phyloP scores from a whole-genome alignment of 2,329 filamentous ascomycete genomes.

The Sphaerulina populicola region DNA sequence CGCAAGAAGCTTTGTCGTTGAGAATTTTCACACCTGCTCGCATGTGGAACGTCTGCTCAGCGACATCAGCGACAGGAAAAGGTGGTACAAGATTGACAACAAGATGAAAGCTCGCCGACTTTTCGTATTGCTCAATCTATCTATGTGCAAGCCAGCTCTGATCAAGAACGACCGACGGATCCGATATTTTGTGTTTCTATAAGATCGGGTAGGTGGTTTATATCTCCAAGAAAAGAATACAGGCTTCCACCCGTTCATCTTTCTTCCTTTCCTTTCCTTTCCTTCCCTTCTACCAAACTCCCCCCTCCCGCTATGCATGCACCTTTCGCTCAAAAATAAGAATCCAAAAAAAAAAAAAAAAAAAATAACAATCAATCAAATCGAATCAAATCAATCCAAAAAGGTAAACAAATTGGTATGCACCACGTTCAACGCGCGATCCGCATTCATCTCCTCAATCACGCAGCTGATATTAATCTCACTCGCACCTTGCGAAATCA shows the following conservation, averaged over 20 bases:
- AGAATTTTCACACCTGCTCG: background rate
- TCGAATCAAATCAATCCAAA: slow-evolving; percentile 61
- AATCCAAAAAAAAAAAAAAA: slow-evolving; percentile 72
- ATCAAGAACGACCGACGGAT: background rate
- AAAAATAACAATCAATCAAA: too few relatives aligned
- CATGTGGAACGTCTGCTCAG: background rate
- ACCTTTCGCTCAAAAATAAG: background rate
- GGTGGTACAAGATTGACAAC: background rate
- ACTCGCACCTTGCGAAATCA: slow-evolving; percentile 97
- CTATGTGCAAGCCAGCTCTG: slow-evolving; percentile 2
- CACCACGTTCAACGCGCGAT: slow-evolving; percentile 87
- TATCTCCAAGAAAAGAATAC: background rate
- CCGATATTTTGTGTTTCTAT: background rate
- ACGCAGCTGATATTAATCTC: slow-evolving; percentile 99
- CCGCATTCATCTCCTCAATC: slow-evolving; percentile 82
- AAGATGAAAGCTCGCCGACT: background rate
- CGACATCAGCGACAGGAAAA: background rate
- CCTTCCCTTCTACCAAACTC: background rate
- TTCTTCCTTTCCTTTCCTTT: background rate
- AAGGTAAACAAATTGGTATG: slow-evolving; percentile 97
- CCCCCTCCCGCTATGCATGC: background rate
- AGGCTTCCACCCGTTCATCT: background rate
- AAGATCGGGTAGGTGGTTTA: background rate
- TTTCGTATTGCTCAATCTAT: slow-evolving; percentile 4
- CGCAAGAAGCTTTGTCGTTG: background rate